Percentiles rank a stretch among this genome's conserved stretches.
Conservation (phyloP, 176 grass and related monocot species). For the Saccharum officinarum region DNA sequence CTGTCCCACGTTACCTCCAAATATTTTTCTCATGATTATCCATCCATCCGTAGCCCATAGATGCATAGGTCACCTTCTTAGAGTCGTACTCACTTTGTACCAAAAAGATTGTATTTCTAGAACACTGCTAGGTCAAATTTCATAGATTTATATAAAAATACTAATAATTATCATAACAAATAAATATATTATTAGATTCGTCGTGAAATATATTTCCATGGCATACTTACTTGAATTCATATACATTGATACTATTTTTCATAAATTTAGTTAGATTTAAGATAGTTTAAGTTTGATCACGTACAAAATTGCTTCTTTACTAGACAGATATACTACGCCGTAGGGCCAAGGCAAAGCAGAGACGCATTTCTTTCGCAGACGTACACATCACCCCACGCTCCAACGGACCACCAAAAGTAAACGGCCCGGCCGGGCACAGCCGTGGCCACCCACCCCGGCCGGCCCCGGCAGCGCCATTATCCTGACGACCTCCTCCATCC, state of each 20-base stretch:
- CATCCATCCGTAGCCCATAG: background rate
- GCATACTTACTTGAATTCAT: background rate
- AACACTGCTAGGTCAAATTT: background rate
- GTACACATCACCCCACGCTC: slow-evolving; percentile 37
- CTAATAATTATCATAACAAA: background rate
- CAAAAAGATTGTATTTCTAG: background rate
- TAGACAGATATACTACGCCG: background rate
- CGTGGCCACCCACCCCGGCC: slow-evolving; percentile 28
- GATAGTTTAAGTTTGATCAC: background rate
- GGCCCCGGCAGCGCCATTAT: slow-evolving; percentile 10
- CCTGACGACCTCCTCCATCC: slow-evolving; percentile 22
- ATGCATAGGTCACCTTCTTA: slow-evolving; percentile 19
- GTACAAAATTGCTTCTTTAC: background rate
- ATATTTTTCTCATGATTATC: slow-evolving; percentile 8
- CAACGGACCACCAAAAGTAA: slow-evolving; percentile 35
- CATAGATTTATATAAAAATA: background rate
- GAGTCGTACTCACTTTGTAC: background rate
- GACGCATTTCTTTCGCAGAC: slow-evolving; percentile 3
- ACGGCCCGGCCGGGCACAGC: slow-evolving; percentile 31
- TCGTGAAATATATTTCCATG: background rate
- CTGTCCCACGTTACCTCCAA: background rate
- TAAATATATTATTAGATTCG: background rate
- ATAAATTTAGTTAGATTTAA: background rate
- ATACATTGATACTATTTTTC: too few species aligned
- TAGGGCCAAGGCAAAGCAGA: slow-evolving; percentile 38